A percentile compares a stretch with the other conserved stretches of the same genome.
phyloP scores from a whole-genome alignment of 78 protist species.

The Cavenderia fasciculata region DNA sequence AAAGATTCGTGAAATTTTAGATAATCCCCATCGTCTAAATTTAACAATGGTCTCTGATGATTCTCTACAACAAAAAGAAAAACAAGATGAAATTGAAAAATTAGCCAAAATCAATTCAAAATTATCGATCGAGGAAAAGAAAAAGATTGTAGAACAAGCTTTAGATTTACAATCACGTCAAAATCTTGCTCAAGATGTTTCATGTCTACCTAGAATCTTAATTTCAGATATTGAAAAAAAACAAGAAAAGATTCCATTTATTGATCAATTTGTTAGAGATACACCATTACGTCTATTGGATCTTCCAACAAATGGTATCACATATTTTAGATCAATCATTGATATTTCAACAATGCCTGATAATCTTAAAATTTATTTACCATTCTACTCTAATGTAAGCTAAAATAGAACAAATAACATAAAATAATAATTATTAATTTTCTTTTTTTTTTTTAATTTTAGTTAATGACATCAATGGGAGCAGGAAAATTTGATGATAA shows the following conservation, averaged over 20 bases:
- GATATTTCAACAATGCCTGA: conserved; percentile 42
- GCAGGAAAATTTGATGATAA: conserved; percentile 53
- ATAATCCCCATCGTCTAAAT: conserved; percentile 32
- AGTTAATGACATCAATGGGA: conserved; percentile 25
- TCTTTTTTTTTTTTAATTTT: too few species aligned
- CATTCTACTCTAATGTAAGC: conserved; percentile 24
- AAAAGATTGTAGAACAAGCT: conserved; percentile 5
- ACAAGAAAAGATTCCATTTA: neutral
- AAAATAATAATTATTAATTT: too few species aligned
- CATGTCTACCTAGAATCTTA: conserved; percentile 20
- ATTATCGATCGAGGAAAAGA: neutral
- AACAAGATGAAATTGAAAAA: conserved; percentile 5
- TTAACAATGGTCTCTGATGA: conserved; percentile 35
- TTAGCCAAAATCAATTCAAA: neutral
- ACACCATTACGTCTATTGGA: conserved; percentile 8
- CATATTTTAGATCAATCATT: conserved; percentile 32
- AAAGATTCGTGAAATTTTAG: conserved; percentile 8
- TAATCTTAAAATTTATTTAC: conserved; percentile 29
- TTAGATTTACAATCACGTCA: conserved; percentile 54
- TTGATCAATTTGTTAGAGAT: neutral
- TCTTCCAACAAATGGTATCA: conserved; percentile 68
- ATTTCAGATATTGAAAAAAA: conserved; percentile 43
- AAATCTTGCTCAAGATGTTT: conserved; percentile 35
- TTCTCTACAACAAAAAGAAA: neutral
- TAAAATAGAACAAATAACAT: neutral